Percentiles rank a stretch among this genome's conserved stretches.
Evolutionary conservation across 2,329 filamentous ascomycete species (phyloP).

Genomic region (Thelonectria discophora): DNA sequence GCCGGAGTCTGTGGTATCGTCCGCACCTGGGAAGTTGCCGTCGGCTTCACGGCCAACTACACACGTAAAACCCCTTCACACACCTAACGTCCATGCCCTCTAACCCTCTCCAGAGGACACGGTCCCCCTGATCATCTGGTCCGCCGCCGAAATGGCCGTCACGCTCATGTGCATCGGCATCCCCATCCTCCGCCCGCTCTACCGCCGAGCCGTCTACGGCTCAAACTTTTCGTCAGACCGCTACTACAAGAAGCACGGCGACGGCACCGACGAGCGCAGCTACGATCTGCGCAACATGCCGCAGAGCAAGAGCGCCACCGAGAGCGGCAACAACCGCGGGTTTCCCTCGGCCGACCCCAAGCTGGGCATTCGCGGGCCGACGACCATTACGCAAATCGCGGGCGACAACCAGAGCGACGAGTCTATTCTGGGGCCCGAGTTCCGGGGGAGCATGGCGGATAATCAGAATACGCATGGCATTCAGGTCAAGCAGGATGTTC

Average conservation of each 20-base stretch:
- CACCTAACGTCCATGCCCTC: neutral
- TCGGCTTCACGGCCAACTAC: slow-evolving; percentile 27
- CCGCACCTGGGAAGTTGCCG: slow-evolving; percentile 10
- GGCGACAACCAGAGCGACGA: slow-evolving; percentile 30
- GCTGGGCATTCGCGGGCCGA: slow-evolving; percentile 25
- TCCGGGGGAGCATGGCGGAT: neutral
- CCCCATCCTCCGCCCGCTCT: slow-evolving; percentile 50
- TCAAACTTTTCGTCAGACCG: slow-evolving; percentile 24
- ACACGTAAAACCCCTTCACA: slow-evolving; percentile 2
- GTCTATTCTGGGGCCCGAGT: slow-evolving; percentile 26
- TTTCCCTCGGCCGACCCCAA: slow-evolving; percentile 22
- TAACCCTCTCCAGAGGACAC: slow-evolving; percentile 41
- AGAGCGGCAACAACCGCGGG: slow-evolving; percentile 14
- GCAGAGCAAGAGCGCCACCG: neutral
- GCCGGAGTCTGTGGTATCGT: slow-evolving; percentile 22
- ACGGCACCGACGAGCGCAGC: slow-evolving; percentile 22
- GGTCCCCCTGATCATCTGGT: slow-evolving; percentile 48
- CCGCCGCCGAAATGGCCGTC: slow-evolving; percentile 48
- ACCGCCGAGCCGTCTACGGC: slow-evolving; percentile 34
- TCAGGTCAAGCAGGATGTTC: slow-evolving; percentile 26
- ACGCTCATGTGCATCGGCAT: slow-evolving; percentile 51
- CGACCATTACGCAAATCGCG: slow-evolving; percentile 27
- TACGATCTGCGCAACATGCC: slow-evolving; percentile 27
- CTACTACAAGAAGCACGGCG: slow-evolving; percentile 30
- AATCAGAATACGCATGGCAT: slow-evolving; percentile 3